Base-by-base conservation (phyloP, 169 alveolate species). In the Cryptosporidium parvum region DNA sequence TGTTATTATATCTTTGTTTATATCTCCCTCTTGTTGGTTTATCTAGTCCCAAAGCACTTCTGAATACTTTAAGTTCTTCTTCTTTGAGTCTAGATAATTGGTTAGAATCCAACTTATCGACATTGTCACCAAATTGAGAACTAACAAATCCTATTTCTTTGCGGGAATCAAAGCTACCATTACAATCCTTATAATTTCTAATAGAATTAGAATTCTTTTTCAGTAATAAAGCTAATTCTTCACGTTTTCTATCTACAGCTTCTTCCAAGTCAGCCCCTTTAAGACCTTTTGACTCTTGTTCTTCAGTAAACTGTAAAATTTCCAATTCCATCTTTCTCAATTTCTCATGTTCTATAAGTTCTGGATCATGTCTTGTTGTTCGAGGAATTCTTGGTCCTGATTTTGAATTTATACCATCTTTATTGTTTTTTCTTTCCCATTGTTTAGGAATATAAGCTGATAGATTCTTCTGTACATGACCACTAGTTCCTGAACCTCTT, bases 401-500 rank as follows among this genome's bases (percentile, higher is more conserved):
- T 5, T 58, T 35, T 59, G 23, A 37, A 21, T 67, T 93, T 91
- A 52, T 86, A 87, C 44, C 86, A 85, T 92, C 93, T 58, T 52
- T 85, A 85, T 80, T 80, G 91, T 68, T 75, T 62, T 45, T 91
- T 85, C 92, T 68, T 65, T 87, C 94, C 58, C 70, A 86, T 23
- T 68, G 65, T 26, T 73, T 73, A 71, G 91, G 97, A 51, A 65
- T 87, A 69, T 58, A 91, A 72, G 87, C 93, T 1, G 96, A 92
- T 59, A 94, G 69, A 61, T 93, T 95, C 65, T 95, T 85, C 84
- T 96, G 97, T 10, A 96, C 93, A 71, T 95, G 95, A 3, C 98
- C 98, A 61, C 95, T 94, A 26, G 98, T 96, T 8, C 98, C 98
- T 12, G 97, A 93, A 35, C 98, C 98, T 56, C 97, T 87, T 6